Evolutionary conservation across 2,329 filamentous ascomycete species (phyloP).

Genomic region (Neofusicoccum umdonicola): DNA sequence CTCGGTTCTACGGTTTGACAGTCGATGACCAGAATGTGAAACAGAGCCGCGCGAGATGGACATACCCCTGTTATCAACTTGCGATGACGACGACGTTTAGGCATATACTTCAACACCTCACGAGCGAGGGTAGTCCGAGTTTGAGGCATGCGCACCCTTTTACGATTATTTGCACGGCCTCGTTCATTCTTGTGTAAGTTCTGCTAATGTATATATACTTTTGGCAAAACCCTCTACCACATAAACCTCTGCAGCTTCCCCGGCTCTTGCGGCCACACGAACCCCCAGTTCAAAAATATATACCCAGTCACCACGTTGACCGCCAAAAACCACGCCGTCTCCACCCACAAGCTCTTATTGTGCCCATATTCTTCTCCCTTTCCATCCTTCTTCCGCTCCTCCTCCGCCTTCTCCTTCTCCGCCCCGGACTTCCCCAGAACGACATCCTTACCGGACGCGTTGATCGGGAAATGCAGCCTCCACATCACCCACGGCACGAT

Average conservation of each 20-base stretch:
- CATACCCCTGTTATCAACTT: no score
- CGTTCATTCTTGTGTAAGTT: no score
- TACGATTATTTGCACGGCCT: no score
- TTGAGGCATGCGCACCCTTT: not conserved
- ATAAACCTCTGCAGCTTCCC: constrained; percentile 71
- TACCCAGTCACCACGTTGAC: constrained; percentile 68
- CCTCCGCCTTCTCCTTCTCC: not conserved
- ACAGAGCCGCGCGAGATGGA: no score
- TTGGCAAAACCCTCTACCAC: constrained; percentile 55
- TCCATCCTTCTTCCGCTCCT: not conserved
- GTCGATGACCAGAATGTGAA: no score
- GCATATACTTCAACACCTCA: no score
- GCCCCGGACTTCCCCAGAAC: not conserved
- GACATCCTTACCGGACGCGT: constrained; percentile 24
- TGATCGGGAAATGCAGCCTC: constrained; percentile 70
- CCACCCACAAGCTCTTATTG: constrained; percentile 52
- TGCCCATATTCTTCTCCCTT: constrained; percentile 22
- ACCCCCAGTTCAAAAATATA: constrained; percentile 67
- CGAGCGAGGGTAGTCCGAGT: no score
- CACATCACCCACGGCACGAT: constrained; percentile 94
- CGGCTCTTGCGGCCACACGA: constrained; percentile 63
- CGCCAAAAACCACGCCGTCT: constrained; percentile 66
- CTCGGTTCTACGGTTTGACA: no score
- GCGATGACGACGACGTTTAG: no score
- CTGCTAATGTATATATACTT: no score